Percentiles rank a stretch among this genome's conserved stretches.
Evolutionary conservation across 345 rosid genomes (phyloP).

Genomic region (Arabidopsis suecica): DNA sequence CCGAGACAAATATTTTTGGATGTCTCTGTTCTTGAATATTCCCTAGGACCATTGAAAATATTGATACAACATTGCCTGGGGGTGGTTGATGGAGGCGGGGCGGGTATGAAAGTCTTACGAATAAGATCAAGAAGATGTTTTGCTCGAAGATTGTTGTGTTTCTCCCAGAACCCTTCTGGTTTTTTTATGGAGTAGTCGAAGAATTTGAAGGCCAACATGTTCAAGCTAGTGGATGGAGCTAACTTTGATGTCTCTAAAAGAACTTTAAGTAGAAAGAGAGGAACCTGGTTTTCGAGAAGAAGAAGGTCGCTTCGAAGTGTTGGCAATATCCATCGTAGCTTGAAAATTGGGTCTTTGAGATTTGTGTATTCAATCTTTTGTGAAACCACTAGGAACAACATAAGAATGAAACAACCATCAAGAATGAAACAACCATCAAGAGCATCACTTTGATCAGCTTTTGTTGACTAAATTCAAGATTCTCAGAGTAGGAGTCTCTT

Average conservation of each 20-base stretch:
- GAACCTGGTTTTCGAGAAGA: constrained; percentile 35
- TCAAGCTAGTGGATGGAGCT: constrained; percentile 25
- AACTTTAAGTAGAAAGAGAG: constrained; percentile 23
- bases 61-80: background rate
- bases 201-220: background rate
- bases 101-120: constrained; percentile 26
- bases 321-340: constrained; percentile 51
- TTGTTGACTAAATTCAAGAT: background rate
- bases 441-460: constrained; percentile 54
- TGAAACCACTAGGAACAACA: constrained; percentile 55
- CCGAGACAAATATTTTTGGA: background rate
- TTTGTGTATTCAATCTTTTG: constrained; percentile 32
- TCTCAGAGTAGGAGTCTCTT: constrained; percentile 49
- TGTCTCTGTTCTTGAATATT: constrained; percentile 10
- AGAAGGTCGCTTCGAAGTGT: constrained; percentile 32
- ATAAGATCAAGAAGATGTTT: constrained; percentile 36
- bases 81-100: background rate
- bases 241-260: constrained; percentile 17
- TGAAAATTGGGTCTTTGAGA: constrained; percentile 53
- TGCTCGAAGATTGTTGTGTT: constrained; percentile 6
- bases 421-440: constrained; percentile 66
- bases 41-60: background rate
- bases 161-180: constrained; percentile 9
- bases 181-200: constrained; percentile 2
- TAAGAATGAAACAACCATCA: constrained; percentile 64